Conservation (phyloP, 1,284 basidiomycete species). For the Sanghuangporus baumii region DNA sequence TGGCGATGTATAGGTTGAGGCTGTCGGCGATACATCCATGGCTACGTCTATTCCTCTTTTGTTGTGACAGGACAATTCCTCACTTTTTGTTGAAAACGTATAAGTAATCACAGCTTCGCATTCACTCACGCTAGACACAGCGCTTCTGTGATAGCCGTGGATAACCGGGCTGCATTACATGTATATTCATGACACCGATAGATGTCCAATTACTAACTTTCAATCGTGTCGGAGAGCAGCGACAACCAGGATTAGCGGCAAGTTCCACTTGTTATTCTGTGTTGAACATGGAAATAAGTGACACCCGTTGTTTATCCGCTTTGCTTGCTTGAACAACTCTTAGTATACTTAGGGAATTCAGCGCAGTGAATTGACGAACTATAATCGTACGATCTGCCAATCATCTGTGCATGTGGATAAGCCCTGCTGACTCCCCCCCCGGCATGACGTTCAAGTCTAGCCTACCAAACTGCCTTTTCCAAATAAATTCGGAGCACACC, state of each 20-base stretch:
- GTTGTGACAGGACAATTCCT: constrained; percentile 1
- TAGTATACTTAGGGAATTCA: neutral
- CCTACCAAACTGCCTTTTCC: neutral
- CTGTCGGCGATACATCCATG: neutral
- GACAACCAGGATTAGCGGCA: neutral
- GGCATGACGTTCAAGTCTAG: no score
- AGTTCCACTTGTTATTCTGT: neutral
- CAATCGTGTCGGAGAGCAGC: neutral
- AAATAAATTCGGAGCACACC: neutral
- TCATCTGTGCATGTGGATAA: neutral
- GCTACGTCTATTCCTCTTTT: constrained; percentile 14
- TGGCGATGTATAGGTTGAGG: neutral
- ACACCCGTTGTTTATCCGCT: neutral
- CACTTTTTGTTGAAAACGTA: neutral
- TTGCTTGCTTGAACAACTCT: neutral
- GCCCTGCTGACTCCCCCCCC: neutral
- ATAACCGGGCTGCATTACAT: neutral
- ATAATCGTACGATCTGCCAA: neutral
- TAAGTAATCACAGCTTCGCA: neutral
- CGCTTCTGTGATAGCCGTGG: neutral
- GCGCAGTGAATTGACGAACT: neutral
- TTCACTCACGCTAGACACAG: neutral
- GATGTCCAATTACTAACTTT: neutral
- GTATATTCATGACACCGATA: neutral
- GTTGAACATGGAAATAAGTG: neutral